A percentile compares a stretch with the other conserved stretches of the same genome.
These are phyloP conservation scores for Taiozyma sp. DNA, from an alignment of 1,139 yeast species.

Conservation along the genomic window DNA sequence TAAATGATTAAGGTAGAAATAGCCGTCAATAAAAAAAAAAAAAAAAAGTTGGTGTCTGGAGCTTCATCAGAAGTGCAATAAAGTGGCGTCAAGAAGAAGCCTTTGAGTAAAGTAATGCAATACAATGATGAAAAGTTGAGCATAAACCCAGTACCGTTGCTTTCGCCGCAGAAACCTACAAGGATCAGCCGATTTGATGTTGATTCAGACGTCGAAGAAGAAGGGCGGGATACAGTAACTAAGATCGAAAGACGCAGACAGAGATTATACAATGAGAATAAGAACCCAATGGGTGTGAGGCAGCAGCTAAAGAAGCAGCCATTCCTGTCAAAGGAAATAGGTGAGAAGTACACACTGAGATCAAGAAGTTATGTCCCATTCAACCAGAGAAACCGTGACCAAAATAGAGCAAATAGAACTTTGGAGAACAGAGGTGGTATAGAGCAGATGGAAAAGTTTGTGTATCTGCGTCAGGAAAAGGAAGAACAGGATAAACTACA, in stretches of 20 bases:
- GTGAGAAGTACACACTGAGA: conserved; percentile 13
- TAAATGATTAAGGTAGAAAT: too few relatives aligned
- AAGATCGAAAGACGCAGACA: conserved; percentile 3
- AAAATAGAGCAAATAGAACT: conserved; percentile 1
- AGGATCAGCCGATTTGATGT: neutral
- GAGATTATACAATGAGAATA: neutral
- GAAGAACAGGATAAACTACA: conserved; percentile 1
- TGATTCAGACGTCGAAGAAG: conserved; percentile 1
- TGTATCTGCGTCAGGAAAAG: conserved; percentile 1
- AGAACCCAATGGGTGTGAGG: conserved; percentile 8
- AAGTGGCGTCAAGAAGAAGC: neutral
- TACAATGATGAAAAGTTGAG: neutral
- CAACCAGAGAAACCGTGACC: conserved; percentile 3
- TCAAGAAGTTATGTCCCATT: conserved; percentile 12
- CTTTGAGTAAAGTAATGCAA: neutral
- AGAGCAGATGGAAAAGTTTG: conserved; percentile 11
- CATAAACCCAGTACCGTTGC: neutral
- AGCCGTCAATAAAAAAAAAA: too few relatives aligned
- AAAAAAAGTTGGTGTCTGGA: too few relatives aligned
- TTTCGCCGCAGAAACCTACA: neutral
- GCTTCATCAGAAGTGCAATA: neutral
- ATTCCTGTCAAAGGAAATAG: conserved; percentile 1
- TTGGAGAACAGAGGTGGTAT: conserved; percentile 12
- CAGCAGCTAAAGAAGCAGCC: neutral
- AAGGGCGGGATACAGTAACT: neutral